Base-by-base conservation (phyloP, 2,329 filamentous ascomycete genomes). In the Sclerotinia sclerotiorum region DNA sequence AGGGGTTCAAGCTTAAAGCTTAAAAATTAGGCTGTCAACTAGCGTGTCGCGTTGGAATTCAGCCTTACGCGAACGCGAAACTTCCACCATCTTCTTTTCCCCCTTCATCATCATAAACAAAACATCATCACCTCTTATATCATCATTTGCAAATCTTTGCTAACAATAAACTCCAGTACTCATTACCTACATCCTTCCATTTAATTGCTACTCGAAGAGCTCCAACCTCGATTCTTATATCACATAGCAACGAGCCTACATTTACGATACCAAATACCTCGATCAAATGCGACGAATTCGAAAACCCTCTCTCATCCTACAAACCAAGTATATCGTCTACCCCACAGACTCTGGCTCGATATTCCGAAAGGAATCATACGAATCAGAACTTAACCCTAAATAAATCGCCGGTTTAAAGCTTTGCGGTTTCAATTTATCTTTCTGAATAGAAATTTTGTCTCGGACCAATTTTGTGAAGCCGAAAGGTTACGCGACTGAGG, bases 301-400 rank as follows among this genome's bases (percentile, higher is more conserved):
- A 73, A 74, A 78, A 79, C 76, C 79, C 83, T 84, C 84, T 84
- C 86, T 82, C 80, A 71, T 58, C 70, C 68, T 51, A 71, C 76
- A 81, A 80, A 81, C 75, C 80, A 83, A 84, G 90, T 91, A 90
- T 85, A 81, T 82, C 87, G 88, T 90, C 89, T 89, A 88, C 90
- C 86, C 83, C 79, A 90, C 85, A 93, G 92, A 93, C 85, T 89
- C 89, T 91, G 87, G 85, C 83, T 82, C 83, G 83, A 83, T 82
- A 90, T 88, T 89, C 86, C 85, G 83, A 78, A 84, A 87, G 84
- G 85, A 87, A 88, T 87, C 84, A 87, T 83, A 83, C 82, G 81
- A 82, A 81, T 90, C 88, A 92, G 91, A 94, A 94, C 91, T 94
- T 97, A 97, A 97, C 94, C 94, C 94, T 97, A 97, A 91, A 85